Percentiles rank a stretch among this genome's conserved stretches.
phyloP scores from a whole-genome alignment of 1,284 basidiomycete genomes.

The Leccinum subrobustum region DNA sequence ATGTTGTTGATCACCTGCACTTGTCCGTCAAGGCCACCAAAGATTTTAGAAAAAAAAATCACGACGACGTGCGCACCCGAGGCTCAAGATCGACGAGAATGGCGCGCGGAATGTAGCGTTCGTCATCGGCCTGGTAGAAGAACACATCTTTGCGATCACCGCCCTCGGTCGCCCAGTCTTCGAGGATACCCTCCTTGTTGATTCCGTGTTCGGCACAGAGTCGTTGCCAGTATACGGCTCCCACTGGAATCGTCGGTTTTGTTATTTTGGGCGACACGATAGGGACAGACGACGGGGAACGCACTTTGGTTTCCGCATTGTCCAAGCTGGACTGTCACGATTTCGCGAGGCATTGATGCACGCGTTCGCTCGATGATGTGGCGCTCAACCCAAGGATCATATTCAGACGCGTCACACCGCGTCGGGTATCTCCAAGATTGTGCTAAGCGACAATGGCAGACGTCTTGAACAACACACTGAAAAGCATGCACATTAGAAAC shows the following conservation, averaged over 20 bases:
- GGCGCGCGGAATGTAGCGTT: slow-evolving; percentile 97
- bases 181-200: slow-evolving; percentile 88
- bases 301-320: slow-evolving; percentile 97
- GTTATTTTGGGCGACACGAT: slow-evolving; percentile 2
- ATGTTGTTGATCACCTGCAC: slow-evolving; percentile 94
- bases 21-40: neutral
- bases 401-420: slow-evolving; percentile 7
- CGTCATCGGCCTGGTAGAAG: slow-evolving; percentile 99
- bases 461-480: slow-evolving; percentile 3
- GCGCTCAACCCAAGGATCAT: slow-evolving; percentile 2
- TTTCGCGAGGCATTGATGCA: slow-evolving; percentile 75
- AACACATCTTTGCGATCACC: slow-evolving; percentile 99
- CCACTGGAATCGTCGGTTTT: slow-evolving; percentile 46
- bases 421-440: neutral
- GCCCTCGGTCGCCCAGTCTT: slow-evolving; percentile 91
- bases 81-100: slow-evolving; percentile 98
- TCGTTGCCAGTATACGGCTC: slow-evolving; percentile 92
- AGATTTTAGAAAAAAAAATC: neutral
- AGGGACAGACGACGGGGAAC: slow-evolving; percentile 26
- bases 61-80: slow-evolving; percentile 57
- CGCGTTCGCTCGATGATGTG: slow-evolving; percentile 2
- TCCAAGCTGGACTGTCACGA: slow-evolving; percentile 86
- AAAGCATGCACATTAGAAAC: slow-evolving; percentile 21
- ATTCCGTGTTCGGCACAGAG: slow-evolving; percentile 97
- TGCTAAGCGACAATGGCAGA: neutral